Conservation (phyloP, 257 asterid species). For the Solanum rostratum region DNA sequence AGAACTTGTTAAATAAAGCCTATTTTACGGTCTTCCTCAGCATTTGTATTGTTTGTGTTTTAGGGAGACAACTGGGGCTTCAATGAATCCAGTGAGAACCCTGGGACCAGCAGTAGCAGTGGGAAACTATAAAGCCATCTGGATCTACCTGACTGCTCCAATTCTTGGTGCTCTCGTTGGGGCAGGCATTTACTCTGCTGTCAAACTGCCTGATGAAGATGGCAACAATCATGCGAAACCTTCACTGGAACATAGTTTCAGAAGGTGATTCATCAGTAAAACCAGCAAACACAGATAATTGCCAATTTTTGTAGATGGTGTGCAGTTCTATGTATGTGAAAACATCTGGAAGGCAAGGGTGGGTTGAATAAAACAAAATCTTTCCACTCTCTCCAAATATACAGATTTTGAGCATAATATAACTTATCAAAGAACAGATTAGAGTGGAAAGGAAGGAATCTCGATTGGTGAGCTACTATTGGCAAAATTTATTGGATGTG, state of each 20-base stretch:
- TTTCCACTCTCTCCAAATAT: background rate
- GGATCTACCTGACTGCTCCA: slow-evolving; percentile 83
- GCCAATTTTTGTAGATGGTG: background rate
- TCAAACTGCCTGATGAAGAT: slow-evolving; percentile 49
- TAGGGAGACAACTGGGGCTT: slow-evolving; percentile 69
- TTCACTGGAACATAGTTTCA: slow-evolving; percentile 41
- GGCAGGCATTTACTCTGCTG: slow-evolving; percentile 62
- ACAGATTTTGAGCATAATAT: background rate
- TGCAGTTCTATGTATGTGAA: background rate
- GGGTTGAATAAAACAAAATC: background rate
- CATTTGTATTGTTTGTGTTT: background rate
- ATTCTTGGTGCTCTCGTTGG: slow-evolving; percentile 68
- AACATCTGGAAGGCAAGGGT: background rate
- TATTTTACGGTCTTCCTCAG: background rate
- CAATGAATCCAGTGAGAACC: slow-evolving; percentile 89
- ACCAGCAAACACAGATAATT: background rate
- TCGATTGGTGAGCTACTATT: background rate
- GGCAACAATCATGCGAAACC: slow-evolving; percentile 17
- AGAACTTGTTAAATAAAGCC: background rate
- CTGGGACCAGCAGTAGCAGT: slow-evolving; percentile 80
- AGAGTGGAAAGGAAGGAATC: background rate
- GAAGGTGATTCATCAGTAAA: slow-evolving; percentile 18
- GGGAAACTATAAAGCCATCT: slow-evolving; percentile 58
- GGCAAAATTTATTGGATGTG: background rate
- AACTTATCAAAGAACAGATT: background rate